Base-by-base conservation (phyloP, 2,329 filamentous ascomycete genomes). In the Dothistroma pini region DNA sequence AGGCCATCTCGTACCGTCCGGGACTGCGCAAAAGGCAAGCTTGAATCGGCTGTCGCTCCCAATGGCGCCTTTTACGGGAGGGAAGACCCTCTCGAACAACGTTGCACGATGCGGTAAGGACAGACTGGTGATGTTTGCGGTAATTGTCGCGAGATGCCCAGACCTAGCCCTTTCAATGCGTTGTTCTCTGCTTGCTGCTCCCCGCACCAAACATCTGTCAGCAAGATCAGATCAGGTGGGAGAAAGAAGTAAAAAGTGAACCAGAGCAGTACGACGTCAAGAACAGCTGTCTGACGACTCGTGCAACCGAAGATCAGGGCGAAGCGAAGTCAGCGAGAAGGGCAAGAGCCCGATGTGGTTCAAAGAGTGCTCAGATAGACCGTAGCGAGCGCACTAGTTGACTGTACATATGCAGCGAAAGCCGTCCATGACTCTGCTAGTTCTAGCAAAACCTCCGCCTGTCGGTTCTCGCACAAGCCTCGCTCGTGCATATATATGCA, bases 401-500 rank as follows among this genome's bases (percentile, higher is more conserved):
- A 32, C 50, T 32, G 25, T 53, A 19, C 31, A 35, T 53, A 35
- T 53, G 50, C 31, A 29, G 25, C 25, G 25, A 29, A 29, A 29
- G 25, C 25, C 25, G 25, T 32, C 50, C 29, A 53, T 53, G 50
- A 53, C 51, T 53, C 48, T 53, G 51, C 51, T 53, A 50, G 47
- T 53, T 25, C 51, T 53, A 44, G 9, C 41, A 44, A 19, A 10
- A 44, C 41, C 41, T 44, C 41, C 41, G 51, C 51, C 51, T 35
- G 29, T 31, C 25, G n/a, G 14, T 50, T 16, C 47, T 19, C 47
- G 47, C 35, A 31, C 14, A 31, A 53, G 51, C 22, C 48, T 29
- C 29, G 48, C 48, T 51, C 48, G 22, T 29, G 48, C 48, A 51
- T 21, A 53, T 32, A 29, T 29, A 53, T 29, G 48, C 48, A 51